Evolutionary conservation across 2,329 filamentous ascomycete genomes (phyloP).

Genomic region (Colletotrichum sp.): DNA sequence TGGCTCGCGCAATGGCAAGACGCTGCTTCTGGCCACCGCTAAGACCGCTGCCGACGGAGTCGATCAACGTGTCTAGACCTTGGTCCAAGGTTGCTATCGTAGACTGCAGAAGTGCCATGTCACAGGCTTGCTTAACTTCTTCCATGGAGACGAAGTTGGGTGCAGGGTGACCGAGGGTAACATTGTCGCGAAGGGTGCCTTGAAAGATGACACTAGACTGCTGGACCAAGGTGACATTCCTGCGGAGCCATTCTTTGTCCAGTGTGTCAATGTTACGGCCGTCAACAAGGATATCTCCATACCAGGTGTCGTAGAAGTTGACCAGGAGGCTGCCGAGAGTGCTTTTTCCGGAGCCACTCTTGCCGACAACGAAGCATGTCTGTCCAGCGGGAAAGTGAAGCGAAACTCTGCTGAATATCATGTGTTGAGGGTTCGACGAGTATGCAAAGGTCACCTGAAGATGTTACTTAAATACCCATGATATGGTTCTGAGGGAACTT

Average conservation of each 20-base stretch:
- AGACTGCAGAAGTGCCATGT: slow-evolving; percentile 71
- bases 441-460: slow-evolving; percentile 79
- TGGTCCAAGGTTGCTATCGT: slow-evolving; percentile 71
- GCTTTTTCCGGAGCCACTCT: slow-evolving; percentile 91
- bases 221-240: slow-evolving; percentile 81
- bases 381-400: slow-evolving; percentile 76
- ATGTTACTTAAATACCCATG: neutral
- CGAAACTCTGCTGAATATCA: slow-evolving; percentile 64
- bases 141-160: slow-evolving; percentile 44
- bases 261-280: slow-evolving; percentile 65
- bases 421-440: slow-evolving; percentile 67
- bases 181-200: slow-evolving; percentile 79
- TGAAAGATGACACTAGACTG: slow-evolving; percentile 84
- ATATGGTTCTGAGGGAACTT: neutral
- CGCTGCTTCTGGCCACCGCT: slow-evolving; percentile 88
- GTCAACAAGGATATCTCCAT: slow-evolving; percentile 74
- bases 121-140: slow-evolving; percentile 66
- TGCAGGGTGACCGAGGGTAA: slow-evolving; percentile 69
- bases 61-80: slow-evolving; percentile 75
- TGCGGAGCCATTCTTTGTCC: slow-evolving; percentile 74
- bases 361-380: slow-evolving; percentile 82
- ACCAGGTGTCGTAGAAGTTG: slow-evolving; percentile 73
- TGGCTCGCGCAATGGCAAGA: slow-evolving; percentile 79
- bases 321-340: slow-evolving; percentile 83
- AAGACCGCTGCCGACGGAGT: slow-evolving; percentile 70